Conservation (phyloP, 2,329 filamentous ascomycete genomes). For the Aspergillus neoniger region DNA sequence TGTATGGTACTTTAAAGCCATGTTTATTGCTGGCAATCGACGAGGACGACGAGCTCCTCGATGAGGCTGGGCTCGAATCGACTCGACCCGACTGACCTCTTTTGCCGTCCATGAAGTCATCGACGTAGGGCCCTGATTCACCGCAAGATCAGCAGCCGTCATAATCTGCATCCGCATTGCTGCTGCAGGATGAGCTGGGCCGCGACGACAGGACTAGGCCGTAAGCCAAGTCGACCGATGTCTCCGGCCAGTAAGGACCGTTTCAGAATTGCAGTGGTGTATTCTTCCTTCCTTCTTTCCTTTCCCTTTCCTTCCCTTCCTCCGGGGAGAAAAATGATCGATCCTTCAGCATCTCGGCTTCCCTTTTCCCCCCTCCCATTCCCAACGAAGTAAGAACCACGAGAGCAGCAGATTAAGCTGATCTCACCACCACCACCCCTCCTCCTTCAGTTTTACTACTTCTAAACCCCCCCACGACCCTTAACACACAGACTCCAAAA, state of each 20-base stretch:
- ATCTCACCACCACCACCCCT: too few species aligned
- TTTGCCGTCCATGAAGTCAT: not conserved
- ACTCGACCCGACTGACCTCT: not conserved
- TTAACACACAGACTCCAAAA: constrained; percentile 2
- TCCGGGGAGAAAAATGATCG: not conserved
- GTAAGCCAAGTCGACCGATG: not conserved
- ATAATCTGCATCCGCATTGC: not conserved
- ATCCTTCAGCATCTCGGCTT: not conserved
- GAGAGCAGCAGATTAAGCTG: too few species aligned
- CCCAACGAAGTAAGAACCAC: too few species aligned
- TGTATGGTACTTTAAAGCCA: not conserved
- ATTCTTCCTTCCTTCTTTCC: not conserved
- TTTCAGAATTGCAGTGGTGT: not conserved
- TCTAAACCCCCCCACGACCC: not conserved
- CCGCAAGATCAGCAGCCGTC: constrained; percentile 3
- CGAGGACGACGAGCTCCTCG: not conserved
- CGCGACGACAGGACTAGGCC: not conserved
- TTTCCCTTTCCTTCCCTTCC: not conserved
- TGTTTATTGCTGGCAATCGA: not conserved
- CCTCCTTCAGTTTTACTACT: not conserved
- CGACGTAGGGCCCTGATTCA: not conserved
- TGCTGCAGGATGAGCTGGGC: constrained; percentile 2
- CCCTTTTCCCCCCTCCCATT: not conserved
- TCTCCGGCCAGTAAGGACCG: not conserved
- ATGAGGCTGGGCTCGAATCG: not conserved